phyloP scores from a whole-genome alignment of 2,329 filamentous ascomycete genomes.

The Penicillium sp. region DNA sequence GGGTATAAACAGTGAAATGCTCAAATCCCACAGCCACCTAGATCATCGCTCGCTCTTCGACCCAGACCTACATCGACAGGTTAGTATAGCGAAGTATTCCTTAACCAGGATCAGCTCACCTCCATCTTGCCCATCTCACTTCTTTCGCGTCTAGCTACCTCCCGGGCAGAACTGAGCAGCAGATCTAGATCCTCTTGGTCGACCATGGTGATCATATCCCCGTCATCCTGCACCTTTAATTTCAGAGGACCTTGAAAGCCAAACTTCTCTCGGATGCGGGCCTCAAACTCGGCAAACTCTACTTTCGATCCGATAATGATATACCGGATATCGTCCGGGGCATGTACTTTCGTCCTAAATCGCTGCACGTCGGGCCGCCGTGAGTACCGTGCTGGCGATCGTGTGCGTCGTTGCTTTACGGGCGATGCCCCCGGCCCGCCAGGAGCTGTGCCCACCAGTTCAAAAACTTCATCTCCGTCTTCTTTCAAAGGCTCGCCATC shows the following conservation, averaged over 20 bases:
- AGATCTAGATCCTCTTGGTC: conserved; percentile 95
- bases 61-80: conserved; percentile 38
- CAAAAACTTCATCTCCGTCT: conserved; percentile 69
- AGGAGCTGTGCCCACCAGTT: conserved; percentile 59
- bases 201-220: conserved; percentile 94
- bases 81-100: conserved; percentile 2
- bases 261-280: conserved; percentile 81
- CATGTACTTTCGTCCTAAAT: conserved; percentile 87
- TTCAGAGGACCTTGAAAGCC: conserved; percentile 56
- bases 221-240: conserved; percentile 87
- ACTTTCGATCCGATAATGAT: conserved; percentile 73
- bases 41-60: conserved; percentile 31
- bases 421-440: conserved; percentile 25
- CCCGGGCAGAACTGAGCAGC: conserved; percentile 65
- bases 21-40: conserved; percentile 1
- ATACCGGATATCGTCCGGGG: conserved; percentile 78
- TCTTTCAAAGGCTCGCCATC: conserved; percentile 67
- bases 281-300: conserved; percentile 70
- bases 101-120: conserved; percentile 52
- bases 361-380: conserved; percentile 61
- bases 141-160: conserved; percentile 63
- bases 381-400: conserved; percentile 28
- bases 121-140: conserved; percentile 90
- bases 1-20: conserved; percentile 13
- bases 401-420: conserved; percentile 23